Percentiles rank a stretch among this genome's conserved stretches.
Evolutionary conservation across 495 filamentous ascomycete genomes (phyloP).

Genomic region (Aspergillus affinis): DNA sequence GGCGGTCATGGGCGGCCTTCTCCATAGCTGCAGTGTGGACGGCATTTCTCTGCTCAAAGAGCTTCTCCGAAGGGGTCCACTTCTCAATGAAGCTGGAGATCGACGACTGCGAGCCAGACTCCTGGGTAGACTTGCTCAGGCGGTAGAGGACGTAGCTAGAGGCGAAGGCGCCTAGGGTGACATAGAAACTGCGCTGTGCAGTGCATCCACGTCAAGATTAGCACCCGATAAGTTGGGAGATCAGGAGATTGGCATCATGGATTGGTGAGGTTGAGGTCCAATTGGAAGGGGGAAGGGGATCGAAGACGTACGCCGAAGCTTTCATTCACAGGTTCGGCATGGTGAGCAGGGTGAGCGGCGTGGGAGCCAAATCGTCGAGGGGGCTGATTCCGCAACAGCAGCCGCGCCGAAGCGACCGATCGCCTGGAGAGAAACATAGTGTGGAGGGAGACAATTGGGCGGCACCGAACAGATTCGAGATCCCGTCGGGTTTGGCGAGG

Average conservation of each 20-base stretch:
- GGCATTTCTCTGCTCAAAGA: slow-evolving; percentile 59
- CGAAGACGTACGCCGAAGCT: slow-evolving; percentile 58
- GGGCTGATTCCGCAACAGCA: slow-evolving; percentile 44
- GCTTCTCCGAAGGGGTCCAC: slow-evolving; percentile 47
- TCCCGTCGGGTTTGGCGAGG: slow-evolving; percentile 22
- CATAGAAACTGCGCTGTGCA: slow-evolving; percentile 63
- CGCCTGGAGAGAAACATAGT: slow-evolving; percentile 48
- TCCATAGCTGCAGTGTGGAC: slow-evolving; percentile 64
- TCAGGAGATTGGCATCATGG: slow-evolving; percentile 10
- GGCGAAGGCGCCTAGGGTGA: slow-evolving; percentile 59
- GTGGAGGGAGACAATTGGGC: slow-evolving; percentile 34
- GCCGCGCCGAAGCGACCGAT: slow-evolving; percentile 42
- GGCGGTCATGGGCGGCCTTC: slow-evolving; percentile 66
- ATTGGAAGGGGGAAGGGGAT: slow-evolving; percentile 19
- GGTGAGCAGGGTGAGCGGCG: slow-evolving; percentile 32
- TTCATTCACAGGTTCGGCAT: slow-evolving; percentile 59
- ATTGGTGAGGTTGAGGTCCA: slow-evolving; percentile 7
- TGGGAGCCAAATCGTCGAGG: slow-evolving; percentile 47
- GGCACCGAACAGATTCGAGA: slow-evolving; percentile 32
- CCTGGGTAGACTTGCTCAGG: slow-evolving; percentile 40
- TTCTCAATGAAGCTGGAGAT: slow-evolving; percentile 59
- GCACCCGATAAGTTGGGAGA: slow-evolving; percentile 13
- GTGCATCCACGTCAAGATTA: slow-evolving; percentile 17
- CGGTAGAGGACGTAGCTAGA: slow-evolving; percentile 58
- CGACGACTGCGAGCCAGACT: slow-evolving; percentile 49